These are phyloP conservation scores for Amylocystis lapponica DNA, from an alignment of 768 basidiomycete genomes.

Conservation along the genomic window DNA sequence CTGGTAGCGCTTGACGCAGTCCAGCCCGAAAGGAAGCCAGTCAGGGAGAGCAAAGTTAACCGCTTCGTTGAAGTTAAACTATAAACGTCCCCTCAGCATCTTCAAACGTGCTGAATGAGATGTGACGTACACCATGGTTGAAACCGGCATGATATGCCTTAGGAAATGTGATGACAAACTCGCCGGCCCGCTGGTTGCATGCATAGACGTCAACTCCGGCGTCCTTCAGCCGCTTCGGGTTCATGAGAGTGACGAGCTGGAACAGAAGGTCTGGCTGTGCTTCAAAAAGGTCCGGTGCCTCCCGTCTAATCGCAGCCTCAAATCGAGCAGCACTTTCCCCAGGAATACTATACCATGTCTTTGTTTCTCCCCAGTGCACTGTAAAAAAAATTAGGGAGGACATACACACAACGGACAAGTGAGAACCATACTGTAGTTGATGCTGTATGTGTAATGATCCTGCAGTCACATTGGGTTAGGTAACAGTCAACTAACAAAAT, in stretches of 20 bases:
- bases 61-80: slow-evolving; percentile 99
- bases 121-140: slow-evolving; percentile 84
- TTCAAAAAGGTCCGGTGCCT: slow-evolving; percentile 97
- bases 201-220: slow-evolving; percentile 90
- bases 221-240: slow-evolving; percentile 77
- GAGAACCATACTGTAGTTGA: slow-evolving; percentile 80
- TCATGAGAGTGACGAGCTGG: slow-evolving; percentile 97
- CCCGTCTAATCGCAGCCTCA: slow-evolving; percentile 89
- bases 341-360: slow-evolving; percentile 99
- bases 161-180: slow-evolving; percentile 96
- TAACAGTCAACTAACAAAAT: slow-evolving; percentile 7
- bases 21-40: slow-evolving; percentile 84
- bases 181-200: slow-evolving; percentile 94
- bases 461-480: slow-evolving; percentile 28
- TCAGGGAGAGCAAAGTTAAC: slow-evolving; percentile 97
- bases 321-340: slow-evolving; percentile 95
- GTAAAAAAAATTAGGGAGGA: slow-evolving; percentile 6
- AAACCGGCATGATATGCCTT: slow-evolving; percentile 98
- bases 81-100: slow-evolving; percentile 7
- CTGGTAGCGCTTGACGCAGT: slow-evolving; percentile 86
- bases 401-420: neutral
- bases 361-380: slow-evolving; percentile 99
- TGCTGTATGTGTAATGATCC: slow-evolving; percentile 97
- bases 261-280: slow-evolving; percentile 96
- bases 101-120: too few species aligned